Evolutionary conservation across 1,284 basidiomycete genomes (phyloP).

Genomic region (Porodaedalea pini): DNA sequence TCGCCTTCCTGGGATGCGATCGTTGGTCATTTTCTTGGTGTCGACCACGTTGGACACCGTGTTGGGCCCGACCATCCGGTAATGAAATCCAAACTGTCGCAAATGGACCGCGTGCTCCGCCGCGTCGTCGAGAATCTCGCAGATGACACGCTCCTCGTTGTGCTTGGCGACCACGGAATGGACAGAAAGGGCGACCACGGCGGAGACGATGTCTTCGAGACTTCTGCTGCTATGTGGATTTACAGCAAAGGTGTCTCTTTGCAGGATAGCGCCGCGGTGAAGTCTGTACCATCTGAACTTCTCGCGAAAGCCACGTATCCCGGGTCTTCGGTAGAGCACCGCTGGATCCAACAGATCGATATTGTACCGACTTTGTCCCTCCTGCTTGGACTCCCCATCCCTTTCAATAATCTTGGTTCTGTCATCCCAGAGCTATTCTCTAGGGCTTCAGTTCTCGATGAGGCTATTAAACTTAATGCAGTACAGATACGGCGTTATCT

Average conservation of each 20-base stretch:
- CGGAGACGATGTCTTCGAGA: constrained; percentile 86
- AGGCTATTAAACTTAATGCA: constrained; percentile 72
- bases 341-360: constrained; percentile 90
- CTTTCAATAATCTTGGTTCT: constrained; percentile 91
- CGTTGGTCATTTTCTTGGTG: constrained; percentile 94
- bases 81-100: constrained; percentile 81
- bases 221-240: constrained; percentile 86
- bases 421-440: constrained; percentile 89
- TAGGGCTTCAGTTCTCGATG: constrained; percentile 37
- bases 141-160: constrained; percentile 84
- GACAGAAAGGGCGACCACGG: constrained; percentile 94
- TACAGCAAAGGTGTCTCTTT: constrained; percentile 72
- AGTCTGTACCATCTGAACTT: constrained; percentile 44
- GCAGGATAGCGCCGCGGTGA: constrained; percentile 28
- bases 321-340: constrained; percentile 48
- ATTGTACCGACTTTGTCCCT: constrained; percentile 87
- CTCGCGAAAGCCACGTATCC: constrained; percentile 61
- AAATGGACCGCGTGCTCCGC: constrained; percentile 82
- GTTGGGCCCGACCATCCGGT: constrained; percentile 85
- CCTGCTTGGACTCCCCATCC: constrained; percentile 90
- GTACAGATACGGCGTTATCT: constrained; percentile 80
- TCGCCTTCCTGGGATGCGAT: constrained; percentile 76
- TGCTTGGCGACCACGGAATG: constrained; percentile 98
- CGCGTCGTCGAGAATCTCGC: constrained; percentile 67
- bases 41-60: constrained; percentile 95